phyloP scores from a whole-genome alignment of 192 early-diverging fungal species.

The Fimicolochytrium jonesii region DNA sequence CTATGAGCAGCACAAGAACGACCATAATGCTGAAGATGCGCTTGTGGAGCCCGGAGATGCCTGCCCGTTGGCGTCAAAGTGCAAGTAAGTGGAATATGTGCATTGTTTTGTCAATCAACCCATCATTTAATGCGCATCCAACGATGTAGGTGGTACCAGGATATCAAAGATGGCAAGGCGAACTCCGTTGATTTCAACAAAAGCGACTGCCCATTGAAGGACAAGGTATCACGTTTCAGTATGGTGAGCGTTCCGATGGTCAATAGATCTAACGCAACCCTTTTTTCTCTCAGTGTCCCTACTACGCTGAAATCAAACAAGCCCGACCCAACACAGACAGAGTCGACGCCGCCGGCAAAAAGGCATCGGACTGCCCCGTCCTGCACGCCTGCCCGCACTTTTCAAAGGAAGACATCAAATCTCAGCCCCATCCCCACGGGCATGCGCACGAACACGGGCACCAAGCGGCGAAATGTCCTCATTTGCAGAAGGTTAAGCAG shows the following conservation, averaged over 20 bases:
- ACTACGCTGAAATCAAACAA: constrained; percentile 34
- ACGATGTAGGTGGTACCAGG: no score
- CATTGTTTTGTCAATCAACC: background rate
- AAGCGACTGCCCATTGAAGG: constrained; percentile 30
- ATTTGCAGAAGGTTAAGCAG: no score
- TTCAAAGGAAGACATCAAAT: constrained; percentile 16
- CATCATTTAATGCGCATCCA: background rate
- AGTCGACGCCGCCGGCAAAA: background rate
- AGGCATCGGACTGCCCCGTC: constrained; percentile 21
- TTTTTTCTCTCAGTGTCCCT: constrained; percentile 25
- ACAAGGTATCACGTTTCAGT: constrained; percentile 10
- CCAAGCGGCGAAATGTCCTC: constrained; percentile 42
- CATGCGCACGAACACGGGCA: constrained; percentile 20
- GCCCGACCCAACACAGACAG: no score
- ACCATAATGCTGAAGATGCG: constrained; percentile 10
- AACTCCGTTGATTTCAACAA: constrained; percentile 18
- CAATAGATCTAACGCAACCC: no score
- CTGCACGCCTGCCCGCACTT: constrained; percentile 30
- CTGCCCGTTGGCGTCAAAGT: constrained; percentile 34
- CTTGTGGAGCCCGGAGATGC: constrained; percentile 11
- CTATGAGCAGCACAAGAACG: constrained; percentile 26
- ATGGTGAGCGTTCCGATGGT: no score
- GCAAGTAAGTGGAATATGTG: no score
- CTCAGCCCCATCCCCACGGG: constrained; percentile 15
- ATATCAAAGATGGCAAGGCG: constrained; percentile 31